phyloP scores from a whole-genome alignment of 2,329 filamentous ascomycete species.

The Emericellopsis atlantica region DNA sequence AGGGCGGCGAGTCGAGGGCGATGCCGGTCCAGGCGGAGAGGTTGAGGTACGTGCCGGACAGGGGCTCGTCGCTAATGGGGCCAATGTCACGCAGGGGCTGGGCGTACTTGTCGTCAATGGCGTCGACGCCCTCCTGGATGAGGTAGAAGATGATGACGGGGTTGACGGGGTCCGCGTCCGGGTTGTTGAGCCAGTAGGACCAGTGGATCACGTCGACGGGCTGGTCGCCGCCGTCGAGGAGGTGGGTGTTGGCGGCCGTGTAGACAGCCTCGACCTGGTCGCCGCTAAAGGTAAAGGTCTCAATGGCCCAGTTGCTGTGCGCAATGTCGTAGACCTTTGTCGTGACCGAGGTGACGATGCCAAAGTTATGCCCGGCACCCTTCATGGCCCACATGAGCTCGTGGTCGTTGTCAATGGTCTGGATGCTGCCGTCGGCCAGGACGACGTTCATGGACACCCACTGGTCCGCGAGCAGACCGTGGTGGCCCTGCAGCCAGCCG shows the following conservation, averaged over 20 bases:
- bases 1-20: conserved; percentile 18
- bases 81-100: conserved; percentile 28
- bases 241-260: conserved; percentile 27
- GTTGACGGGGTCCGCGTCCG: conserved; percentile 24
- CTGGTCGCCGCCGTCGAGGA: conserved; percentile 28
- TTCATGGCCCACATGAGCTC: conserved; percentile 47
- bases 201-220: conserved; percentile 33
- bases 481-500: conserved; percentile 37
- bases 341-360: conserved; percentile 37
- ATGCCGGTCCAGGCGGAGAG: conserved; percentile 30
- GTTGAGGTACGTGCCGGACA: conserved; percentile 28
- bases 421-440: conserved; percentile 30
- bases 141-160: conserved; percentile 27
- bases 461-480: conserved; percentile 41
- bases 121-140: conserved; percentile 26
- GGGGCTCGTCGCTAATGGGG: conserved; percentile 16
- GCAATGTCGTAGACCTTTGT: conserved; percentile 33
- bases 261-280: conserved; percentile 37
- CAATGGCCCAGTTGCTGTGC: conserved; percentile 25
- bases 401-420: conserved; percentile 22
- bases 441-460: conserved; percentile 37
- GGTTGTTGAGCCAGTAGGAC: conserved; percentile 31
- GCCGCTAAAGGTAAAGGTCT: conserved; percentile 29
- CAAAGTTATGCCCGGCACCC: conserved; percentile 48
- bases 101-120: conserved; percentile 24